These are phyloP conservation scores for Dorcoceras hygrometricum DNA, from an alignment of 257 asterid genomes.

Conservation along the genomic window DNA sequence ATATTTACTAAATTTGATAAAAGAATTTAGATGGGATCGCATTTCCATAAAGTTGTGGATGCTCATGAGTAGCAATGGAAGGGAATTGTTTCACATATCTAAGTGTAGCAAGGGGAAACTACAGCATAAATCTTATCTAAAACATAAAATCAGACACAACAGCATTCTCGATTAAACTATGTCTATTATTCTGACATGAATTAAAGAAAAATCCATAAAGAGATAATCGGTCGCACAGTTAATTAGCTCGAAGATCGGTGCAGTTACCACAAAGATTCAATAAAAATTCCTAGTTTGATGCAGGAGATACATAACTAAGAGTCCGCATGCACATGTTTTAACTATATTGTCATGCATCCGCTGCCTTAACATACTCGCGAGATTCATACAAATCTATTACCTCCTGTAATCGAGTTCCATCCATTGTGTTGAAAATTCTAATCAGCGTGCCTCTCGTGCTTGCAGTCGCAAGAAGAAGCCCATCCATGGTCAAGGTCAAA, in stretches of 20 bases:
- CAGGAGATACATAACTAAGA: not conserved
- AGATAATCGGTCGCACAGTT: too few species aligned
- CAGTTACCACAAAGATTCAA: not conserved
- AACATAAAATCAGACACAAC: too few species aligned
- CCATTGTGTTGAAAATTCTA: slow-evolving; percentile 94
- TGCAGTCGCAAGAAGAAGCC: slow-evolving; percentile 94
- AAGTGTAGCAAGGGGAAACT: too few species aligned
- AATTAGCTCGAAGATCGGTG: not conserved
- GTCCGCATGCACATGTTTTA: not conserved
- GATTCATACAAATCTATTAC: slow-evolving; percentile 34
- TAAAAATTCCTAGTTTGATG: too few species aligned
- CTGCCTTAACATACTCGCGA: not conserved
- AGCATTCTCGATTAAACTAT: too few species aligned
- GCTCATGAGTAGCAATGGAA: not conserved
- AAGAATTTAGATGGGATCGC: not conserved
- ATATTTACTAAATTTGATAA: not conserved
- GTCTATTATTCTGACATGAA: too few species aligned
- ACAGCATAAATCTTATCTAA: too few species aligned
- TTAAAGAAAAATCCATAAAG: too few species aligned
- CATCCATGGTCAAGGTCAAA: slow-evolving; percentile 79
- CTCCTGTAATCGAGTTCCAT: slow-evolving; percentile 93
- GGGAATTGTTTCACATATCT: not conserved
- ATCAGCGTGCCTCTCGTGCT: slow-evolving; percentile 85
- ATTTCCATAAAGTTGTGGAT: not conserved
- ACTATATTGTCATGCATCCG: not conserved